Evolutionary conservation across 805 yeast genomes (phyloP).

Genomic region (Teunomyces panamensis): DNA sequence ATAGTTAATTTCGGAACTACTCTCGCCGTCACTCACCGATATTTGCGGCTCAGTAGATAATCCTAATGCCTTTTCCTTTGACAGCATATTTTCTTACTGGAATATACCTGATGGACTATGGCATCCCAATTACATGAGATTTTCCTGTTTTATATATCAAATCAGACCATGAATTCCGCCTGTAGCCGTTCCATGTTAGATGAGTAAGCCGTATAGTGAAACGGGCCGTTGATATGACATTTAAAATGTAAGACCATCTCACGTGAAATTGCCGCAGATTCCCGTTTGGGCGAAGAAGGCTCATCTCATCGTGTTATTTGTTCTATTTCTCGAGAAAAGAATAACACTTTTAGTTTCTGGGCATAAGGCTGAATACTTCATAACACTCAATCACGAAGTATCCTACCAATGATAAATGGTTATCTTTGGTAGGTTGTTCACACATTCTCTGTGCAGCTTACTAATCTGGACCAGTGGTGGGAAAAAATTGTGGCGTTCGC

Average conservation of each 20-base stretch:
- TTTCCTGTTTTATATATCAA: background rate
- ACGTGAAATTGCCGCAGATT: constrained; percentile 1
- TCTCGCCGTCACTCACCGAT: background rate
- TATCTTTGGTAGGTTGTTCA: background rate
- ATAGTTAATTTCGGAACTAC: constrained; percentile 4
- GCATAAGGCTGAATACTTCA: background rate
- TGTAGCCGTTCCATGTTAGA: background rate
- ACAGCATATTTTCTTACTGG: background rate
- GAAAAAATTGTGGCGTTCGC: background rate
- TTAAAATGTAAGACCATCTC: background rate
- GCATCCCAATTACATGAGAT: background rate
- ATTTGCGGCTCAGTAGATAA: background rate
- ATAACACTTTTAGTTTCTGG: too few species aligned
- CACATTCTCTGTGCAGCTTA: background rate
- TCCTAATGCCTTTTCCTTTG: background rate
- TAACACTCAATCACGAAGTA: background rate
- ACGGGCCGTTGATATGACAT: background rate
- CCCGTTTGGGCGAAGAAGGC: background rate
- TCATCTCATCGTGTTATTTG: background rate
- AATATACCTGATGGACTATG: background rate
- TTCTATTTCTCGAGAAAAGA: background rate
- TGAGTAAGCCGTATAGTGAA: background rate
- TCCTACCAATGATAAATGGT: too few species aligned
- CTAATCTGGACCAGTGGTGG: background rate
- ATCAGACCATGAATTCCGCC: background rate